These are phyloP conservation scores for Taphrina confusa DNA, from an alignment of 1,139 yeast species.

Conservation along the genomic window DNA sequence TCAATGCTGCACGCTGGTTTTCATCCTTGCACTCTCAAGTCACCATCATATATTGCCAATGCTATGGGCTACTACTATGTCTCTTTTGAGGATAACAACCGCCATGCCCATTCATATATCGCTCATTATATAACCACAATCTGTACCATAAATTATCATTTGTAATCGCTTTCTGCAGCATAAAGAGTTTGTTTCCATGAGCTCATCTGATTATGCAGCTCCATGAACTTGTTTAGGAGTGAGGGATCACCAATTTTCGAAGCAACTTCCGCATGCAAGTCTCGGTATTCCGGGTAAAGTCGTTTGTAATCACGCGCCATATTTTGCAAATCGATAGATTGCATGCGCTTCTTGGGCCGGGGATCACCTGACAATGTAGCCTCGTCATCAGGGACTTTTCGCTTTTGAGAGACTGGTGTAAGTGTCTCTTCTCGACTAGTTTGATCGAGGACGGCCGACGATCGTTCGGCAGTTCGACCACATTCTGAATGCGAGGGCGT, in stretches of 20 bases:
- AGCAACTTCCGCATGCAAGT: conserved; percentile 18
- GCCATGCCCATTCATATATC: neutral
- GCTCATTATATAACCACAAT: too few relatives aligned
- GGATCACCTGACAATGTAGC: neutral
- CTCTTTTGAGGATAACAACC: neutral
- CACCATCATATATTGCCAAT: neutral
- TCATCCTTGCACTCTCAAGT: too few relatives aligned
- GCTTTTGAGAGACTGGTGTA: neutral
- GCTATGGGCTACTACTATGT: conserved; percentile 2
- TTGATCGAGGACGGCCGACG: neutral
- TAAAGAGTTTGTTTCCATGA: conserved; percentile 24
- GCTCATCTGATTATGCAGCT: conserved; percentile 32
- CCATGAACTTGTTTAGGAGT: conserved; percentile 17
- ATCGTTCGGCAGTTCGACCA: neutral
- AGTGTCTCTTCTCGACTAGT: neutral
- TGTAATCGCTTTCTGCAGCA: conserved; percentile 15
- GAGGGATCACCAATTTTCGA: conserved; percentile 16
- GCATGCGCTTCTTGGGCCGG: neutral
- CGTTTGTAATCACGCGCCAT: conserved; percentile 27
- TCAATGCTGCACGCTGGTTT: too few relatives aligned
- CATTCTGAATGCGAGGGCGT: too few relatives aligned
- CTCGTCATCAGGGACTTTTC: conserved; percentile 3
- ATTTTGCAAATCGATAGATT: conserved; percentile 10
- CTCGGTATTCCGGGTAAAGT: conserved; percentile 22
- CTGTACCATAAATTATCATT: too few relatives aligned